A percentile compares a stretch with the other conserved stretches of the same genome.
These are phyloP conservation scores for Lactarius hengduanensis DNA, from an alignment of 768 basidiomycete genomes.

Conservation along the genomic window DNA sequence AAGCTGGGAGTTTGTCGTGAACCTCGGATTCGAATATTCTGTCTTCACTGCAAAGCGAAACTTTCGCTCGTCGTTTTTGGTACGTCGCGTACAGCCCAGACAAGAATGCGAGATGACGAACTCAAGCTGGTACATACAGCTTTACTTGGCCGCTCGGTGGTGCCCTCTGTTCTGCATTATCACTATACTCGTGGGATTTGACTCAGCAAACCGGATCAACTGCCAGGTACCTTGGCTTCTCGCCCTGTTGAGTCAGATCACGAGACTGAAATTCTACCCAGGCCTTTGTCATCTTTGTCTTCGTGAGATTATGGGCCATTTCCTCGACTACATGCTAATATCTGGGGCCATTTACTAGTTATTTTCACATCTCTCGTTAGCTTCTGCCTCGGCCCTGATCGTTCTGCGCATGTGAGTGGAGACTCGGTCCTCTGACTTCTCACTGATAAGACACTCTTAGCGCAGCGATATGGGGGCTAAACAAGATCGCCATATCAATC, in stretches of 20 bases:
- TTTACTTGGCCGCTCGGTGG: not conserved
- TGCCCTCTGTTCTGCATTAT: not conserved
- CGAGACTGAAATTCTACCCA: not conserved
- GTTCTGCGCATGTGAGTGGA: slow-evolving; percentile 21
- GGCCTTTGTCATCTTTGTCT: not conserved
- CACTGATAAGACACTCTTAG: not conserved
- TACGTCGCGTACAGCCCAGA: not conserved
- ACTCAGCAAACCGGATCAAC: not conserved
- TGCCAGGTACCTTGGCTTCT: not conserved
- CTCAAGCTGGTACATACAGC: not conserved
- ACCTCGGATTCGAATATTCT: not conserved
- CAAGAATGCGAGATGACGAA: not conserved
- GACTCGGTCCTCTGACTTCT: not conserved
- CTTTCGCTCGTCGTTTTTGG: not conserved
- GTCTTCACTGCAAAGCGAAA: not conserved
- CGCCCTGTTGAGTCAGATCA: not conserved
- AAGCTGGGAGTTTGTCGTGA: not conserved
- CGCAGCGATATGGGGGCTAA: slow-evolving; percentile 9
- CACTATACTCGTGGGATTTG: not conserved
- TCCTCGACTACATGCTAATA: not conserved
- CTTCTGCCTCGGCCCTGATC: slow-evolving; percentile 16
- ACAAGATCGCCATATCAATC: slow-evolving; percentile 1
- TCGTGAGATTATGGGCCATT: not conserved
- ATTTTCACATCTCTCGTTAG: slow-evolving; percentile 2
- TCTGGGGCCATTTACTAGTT: not conserved